Base-by-base conservation (phyloP, 164 flowering plant species). In the Aristolochia contorta region DNA sequence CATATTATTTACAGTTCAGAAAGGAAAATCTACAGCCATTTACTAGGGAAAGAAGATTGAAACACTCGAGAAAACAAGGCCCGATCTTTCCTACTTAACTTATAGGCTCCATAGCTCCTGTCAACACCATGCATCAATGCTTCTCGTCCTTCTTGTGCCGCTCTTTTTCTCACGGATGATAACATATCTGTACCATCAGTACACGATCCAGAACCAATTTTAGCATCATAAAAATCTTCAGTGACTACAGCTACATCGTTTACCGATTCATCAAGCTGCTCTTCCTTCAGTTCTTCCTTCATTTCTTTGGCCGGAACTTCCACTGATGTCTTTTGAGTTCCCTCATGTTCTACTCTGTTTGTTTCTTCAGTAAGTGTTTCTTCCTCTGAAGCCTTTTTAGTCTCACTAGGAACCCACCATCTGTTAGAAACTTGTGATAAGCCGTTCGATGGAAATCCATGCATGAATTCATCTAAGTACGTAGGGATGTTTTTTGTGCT, bases 381-480 rank as follows among this genome's bases (percentile, higher is more conserved):
- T 56, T 56, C 73, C 58, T 12, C 63, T 22, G 25, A 9, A 15
- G 33, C 54, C n/a, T 63, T 72, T 19, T 60, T 65, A 21, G 19
- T 37, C 52, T 27, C 64, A 59, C 68, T 73, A 2, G 63, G 43
- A 56, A 83, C 90, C 95, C 95, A 87, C 95, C 95, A 84, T 72
- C 65, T 80, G 58, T 68, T 64, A 33, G 77, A 66, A 30, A 50
- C 60, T 46, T 67, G 61, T 47, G 85, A 78, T 67, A 87, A 79
- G 33, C 95, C 88, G 64, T 71, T 63, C 22, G 85, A 72, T 22
- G 95, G 95, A 41, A 84, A 87, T 63, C 95, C 90, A 33, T 78
- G 64, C 58, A 75, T 87, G 47, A 87, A 87, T 69, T 87, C 95
- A 70, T 87, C 94, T 23, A 60, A 53, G 33, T 13, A 59, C 22